Conservation (phyloP, 2,329 filamentous ascomycete species). For the Fusarium sp. region DNA sequence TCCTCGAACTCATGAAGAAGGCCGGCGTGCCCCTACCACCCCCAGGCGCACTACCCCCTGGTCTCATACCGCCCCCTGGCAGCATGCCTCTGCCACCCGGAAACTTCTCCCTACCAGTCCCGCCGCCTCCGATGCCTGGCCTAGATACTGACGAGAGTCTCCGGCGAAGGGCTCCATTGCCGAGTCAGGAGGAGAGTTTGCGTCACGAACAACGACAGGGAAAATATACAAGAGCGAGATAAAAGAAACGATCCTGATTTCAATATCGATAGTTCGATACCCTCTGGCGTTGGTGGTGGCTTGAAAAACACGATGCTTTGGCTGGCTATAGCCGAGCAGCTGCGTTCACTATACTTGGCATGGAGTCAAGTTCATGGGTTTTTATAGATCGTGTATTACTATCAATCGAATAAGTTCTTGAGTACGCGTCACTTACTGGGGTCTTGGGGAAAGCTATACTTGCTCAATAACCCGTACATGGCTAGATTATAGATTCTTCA, state of each 20-base stretch:
- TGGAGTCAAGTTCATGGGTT: not conserved
- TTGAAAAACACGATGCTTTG: conserved; percentile 16
- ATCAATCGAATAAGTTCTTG: conserved; percentile 14
- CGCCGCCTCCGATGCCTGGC: conserved; percentile 53
- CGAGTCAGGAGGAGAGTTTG: conserved; percentile 84
- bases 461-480: not conserved
- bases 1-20: conserved; percentile 72
- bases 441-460: not conserved
- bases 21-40: conserved; percentile 70
- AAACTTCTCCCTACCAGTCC: conserved; percentile 48
- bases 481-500: not conserved
- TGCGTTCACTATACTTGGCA: conserved; percentile 3
- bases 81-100: conserved; percentile 48
- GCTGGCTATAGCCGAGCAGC: conserved; percentile 2
- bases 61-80: conserved; percentile 55
- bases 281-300: conserved; percentile 40
- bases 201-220: conserved; percentile 76
- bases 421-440: conserved; percentile 10
- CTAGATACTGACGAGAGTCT: conserved; percentile 45
- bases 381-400: conserved; percentile 5
- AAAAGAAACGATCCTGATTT: conserved; percentile 27
- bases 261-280: conserved; percentile 32
- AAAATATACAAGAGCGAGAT: conserved; percentile 65
- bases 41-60: conserved; percentile 56
- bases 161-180: conserved; percentile 72